Conservation (phyloP, 164 flowering plant species). For the Aristolochia fimbriata region DNA sequence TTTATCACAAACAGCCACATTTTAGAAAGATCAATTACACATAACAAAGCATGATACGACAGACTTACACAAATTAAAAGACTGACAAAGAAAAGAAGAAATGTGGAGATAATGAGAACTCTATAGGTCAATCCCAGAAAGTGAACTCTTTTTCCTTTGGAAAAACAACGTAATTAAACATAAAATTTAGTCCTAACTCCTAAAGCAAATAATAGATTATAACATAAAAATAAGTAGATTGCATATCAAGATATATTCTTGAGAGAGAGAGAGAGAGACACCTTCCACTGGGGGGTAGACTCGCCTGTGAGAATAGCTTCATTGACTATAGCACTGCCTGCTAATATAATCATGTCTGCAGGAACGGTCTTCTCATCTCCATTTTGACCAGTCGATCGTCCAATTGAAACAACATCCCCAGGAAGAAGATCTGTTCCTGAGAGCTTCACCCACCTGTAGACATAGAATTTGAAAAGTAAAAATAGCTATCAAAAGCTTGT, state of each 20-base stretch:
- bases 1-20: too few species aligned
- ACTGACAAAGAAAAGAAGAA: too few species aligned
- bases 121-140: too few species aligned
- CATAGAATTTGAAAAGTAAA: slow-evolving; percentile 6
- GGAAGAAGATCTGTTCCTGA: slow-evolving; percentile 91
- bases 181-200: neutral
- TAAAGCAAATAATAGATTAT: neutral
- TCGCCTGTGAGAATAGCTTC: slow-evolving; percentile 99
- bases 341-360: slow-evolving; percentile 92
- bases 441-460: slow-evolving; percentile 80
- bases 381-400: slow-evolving; percentile 67
- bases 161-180: neutral
- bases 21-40: too few species aligned
- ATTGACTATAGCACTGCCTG: slow-evolving; percentile 96
- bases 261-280: slow-evolving; percentile 9
- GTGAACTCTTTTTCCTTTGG: neutral
- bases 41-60: too few species aligned
- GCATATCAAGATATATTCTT: neutral
- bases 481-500: neutral
- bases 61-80: too few species aligned
- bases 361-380: slow-evolving; percentile 95
- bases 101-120: too few species aligned
- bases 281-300: slow-evolving; percentile 99
- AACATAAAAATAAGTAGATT: neutral
- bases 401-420: slow-evolving; percentile 95